Percentiles rank a stretch among this genome's conserved stretches.
These are phyloP conservation scores for Ophiostoma angusticollis DNA, from an alignment of 2,329 filamentous ascomycete genomes.

Conservation along the genomic window DNA sequence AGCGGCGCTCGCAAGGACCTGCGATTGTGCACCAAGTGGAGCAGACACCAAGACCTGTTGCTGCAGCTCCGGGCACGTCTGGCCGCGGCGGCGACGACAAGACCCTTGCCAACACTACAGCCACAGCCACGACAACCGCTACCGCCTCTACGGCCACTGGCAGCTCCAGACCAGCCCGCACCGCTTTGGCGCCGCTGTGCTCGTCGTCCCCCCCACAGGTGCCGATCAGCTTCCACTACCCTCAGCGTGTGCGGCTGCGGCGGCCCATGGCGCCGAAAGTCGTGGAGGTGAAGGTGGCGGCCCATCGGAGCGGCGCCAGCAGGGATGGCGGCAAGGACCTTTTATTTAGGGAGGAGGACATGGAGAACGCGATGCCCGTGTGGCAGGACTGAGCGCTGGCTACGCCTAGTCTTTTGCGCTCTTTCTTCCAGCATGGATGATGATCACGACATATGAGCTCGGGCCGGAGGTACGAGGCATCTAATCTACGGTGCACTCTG, in stretches of 20 bases:
- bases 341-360: constrained; percentile 1
- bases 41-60: background rate
- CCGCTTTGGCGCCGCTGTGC: background rate
- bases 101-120: too few species aligned
- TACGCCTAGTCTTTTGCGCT: too few species aligned
- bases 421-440: too few species aligned
- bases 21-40: constrained; percentile 10
- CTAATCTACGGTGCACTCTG: too few species aligned
- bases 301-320: background rate
- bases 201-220: constrained; percentile 7
- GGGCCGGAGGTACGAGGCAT: too few species aligned
- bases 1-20: constrained; percentile 1
- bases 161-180: background rate
- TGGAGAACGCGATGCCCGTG: constrained; percentile 5
- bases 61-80: too few species aligned
- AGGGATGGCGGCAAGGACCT: background rate
- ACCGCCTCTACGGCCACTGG: background rate
- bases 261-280: constrained; percentile 4
- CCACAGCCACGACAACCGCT: background rate
- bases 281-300: constrained; percentile 1
- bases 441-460: too few species aligned
- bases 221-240: constrained; percentile 21
- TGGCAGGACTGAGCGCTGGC: constrained; percentile 5
- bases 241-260: constrained; percentile 16
- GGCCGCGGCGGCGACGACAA: too few species aligned